Conservation (phyloP, 495 filamentous ascomycete genomes). For the Neurospora sp. region DNA sequence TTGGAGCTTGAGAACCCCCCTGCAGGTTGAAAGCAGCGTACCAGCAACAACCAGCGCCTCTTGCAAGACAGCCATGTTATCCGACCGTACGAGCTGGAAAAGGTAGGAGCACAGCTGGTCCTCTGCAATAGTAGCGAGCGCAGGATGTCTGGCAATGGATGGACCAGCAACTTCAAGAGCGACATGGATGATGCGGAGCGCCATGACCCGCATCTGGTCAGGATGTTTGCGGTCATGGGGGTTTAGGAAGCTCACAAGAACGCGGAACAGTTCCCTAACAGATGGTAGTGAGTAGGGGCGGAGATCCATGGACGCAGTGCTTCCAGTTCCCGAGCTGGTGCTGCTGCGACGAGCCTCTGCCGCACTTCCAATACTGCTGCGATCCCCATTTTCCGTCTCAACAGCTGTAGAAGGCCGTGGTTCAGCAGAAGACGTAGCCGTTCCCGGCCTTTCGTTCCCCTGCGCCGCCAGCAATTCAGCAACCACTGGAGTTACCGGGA, state of each 20-base stretch:
- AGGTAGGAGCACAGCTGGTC: conserved; percentile 90
- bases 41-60: conserved; percentile 86
- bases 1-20: conserved; percentile 88
- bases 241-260: conserved; percentile 89
- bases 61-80: conserved; percentile 87
- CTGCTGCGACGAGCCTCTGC: conserved; percentile 19
- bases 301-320: conserved; percentile 45
- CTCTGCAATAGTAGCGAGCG: conserved; percentile 76
- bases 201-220: conserved; percentile 95
- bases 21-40: conserved; percentile 82
- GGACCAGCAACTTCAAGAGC: conserved; percentile 93
- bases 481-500: conserved; percentile 14
- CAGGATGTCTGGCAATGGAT: conserved; percentile 89
- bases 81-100: conserved; percentile 93
- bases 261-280: conserved; percentile 86
- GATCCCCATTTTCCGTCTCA: conserved; percentile 17
- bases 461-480: background rate
- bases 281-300: conserved; percentile 89
- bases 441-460: conserved; percentile 30
- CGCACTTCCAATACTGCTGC: conserved; percentile 7
- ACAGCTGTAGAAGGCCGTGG: conserved; percentile 36
- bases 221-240: conserved; percentile 87
- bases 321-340: conserved; percentile 24
- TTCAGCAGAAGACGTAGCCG: conserved; percentile 35
- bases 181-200: conserved; percentile 92